Evolutionary conservation across 805 yeast genomes (phyloP), one percentile per base, ranked within the genome.

Genomic region (Myxozyma mucilagina): DNA sequence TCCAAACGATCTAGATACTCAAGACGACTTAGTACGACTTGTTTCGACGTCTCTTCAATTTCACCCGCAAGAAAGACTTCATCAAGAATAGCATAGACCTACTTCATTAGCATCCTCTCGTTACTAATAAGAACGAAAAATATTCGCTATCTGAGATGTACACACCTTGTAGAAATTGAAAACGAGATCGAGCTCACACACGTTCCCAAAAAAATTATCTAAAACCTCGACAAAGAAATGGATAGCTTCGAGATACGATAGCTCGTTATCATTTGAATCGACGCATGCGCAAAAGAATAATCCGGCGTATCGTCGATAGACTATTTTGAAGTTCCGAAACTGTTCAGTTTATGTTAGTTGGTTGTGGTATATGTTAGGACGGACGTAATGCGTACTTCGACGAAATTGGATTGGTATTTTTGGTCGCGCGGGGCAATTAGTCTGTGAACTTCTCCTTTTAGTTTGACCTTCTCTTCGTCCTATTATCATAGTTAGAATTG

Each of bases 61-160:
- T 94, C 97, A 11, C 99, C 99, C 11, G 92, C 96, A 50, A 90
- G 71, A 69, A 87, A 90, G 72, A 94, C 81, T 73, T 92, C 97
- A 72, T 94, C 97, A 61, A 94, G 73, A 8, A 91, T 87, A 57
- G 82, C 80, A 73, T 91, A 89, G 11, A 90, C 66, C 66, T 63
- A 20, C 8, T 29, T 20, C 34, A 11, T 48, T 7, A 6, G 16
- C 14, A 43, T 43, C 29, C 14, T 16, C 41, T 10, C 10, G n/a
- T n/a, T n/a, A n/a, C n/a, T n/a, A n/a, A n/a, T n/a, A 20, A 13
- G 16, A 8, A 34, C 18, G 20, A 13, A 24, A 24, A 24, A 4
- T 4, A 24, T 24, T 24, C 4, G 4, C 4, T 24, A 4, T 24
- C 4, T 4, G 5, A 4, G n/a, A 7, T 24, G 18, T 14, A 39